Evolutionary conservation across 805 yeast genomes (phyloP).

Genomic region (Ogataea kodamae): DNA sequence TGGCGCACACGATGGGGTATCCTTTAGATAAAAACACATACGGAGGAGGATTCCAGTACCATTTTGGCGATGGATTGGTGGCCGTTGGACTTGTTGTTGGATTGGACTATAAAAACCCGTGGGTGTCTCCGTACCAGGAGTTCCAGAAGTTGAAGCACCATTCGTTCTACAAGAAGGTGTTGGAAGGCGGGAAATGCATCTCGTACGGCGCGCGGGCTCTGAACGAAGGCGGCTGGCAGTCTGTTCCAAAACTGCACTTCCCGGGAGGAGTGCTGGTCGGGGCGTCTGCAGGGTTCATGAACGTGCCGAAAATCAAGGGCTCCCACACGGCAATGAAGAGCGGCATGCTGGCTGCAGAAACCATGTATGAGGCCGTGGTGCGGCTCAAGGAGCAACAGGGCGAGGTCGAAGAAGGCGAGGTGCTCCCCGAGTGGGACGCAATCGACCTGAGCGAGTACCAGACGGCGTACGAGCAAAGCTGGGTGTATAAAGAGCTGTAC

Average conservation of each 20-base stretch:
- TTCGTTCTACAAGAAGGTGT: constrained; percentile 69
- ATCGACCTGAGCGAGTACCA: constrained; percentile 60
- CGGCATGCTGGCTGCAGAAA: constrained; percentile 93
- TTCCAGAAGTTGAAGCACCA: constrained; percentile 93
- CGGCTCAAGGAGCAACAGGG: constrained; percentile 41
- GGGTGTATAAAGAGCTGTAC: constrained; percentile 82
- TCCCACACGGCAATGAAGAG: constrained; percentile 97
- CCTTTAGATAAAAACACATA: constrained; percentile 74
- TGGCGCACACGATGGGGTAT: constrained; percentile 85
- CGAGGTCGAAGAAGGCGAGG: constrained; percentile 35
- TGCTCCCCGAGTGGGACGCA: constrained; percentile 38
- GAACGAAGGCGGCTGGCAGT: constrained; percentile 95
- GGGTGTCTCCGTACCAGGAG: constrained; percentile 92
- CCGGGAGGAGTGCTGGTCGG: constrained; percentile 98
- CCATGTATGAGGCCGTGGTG: constrained; percentile 52
- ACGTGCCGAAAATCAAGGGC: constrained; percentile 96
- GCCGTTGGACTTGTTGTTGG: constrained; percentile 94
- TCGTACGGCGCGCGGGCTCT: constrained; percentile 95
- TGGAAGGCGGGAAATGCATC: constrained; percentile 88
- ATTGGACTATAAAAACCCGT: constrained; percentile 91
- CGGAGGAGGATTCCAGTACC: constrained; percentile 98
- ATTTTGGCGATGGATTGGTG: constrained; percentile 90
- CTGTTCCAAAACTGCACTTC: constrained; percentile 84
- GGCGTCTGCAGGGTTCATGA: constrained; percentile 93
- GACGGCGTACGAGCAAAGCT: constrained; percentile 62